These are phyloP conservation scores for Moniliella sp. DNA, from an alignment of 1,284 basidiomycete species.

Conservation along the genomic window DNA sequence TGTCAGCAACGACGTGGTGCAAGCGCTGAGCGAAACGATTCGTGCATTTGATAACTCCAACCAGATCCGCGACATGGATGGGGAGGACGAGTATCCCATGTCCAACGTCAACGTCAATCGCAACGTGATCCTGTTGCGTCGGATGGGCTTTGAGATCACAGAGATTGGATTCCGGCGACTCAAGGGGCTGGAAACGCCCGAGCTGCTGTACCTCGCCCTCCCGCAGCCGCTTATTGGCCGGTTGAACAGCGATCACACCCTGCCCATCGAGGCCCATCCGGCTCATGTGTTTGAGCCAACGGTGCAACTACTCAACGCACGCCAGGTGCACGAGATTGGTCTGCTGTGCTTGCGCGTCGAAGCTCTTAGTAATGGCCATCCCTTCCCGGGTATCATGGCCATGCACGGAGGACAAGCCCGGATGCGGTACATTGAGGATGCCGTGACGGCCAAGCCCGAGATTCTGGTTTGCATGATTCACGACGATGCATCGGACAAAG, in stretches of 20 bases:
- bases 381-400: conserved; percentile 40
- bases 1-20: conserved; percentile 59
- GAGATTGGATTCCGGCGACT: conserved; percentile 71
- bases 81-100: conserved; percentile 30
- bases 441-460: too few species aligned
- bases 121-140: conserved; percentile 48
- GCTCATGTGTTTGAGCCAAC: conserved; percentile 33
- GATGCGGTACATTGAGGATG: too few species aligned
- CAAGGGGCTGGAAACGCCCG: conserved; percentile 61
- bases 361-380: conserved; percentile 48
- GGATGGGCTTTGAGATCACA: conserved; percentile 53
- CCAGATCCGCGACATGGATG: conserved; percentile 7
- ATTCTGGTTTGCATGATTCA: conserved; percentile 20
- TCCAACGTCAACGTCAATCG: conserved; percentile 33
- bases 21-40: conserved; percentile 19
- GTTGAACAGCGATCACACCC: conserved; percentile 38
- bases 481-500: conserved; percentile 29
- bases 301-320: conserved; percentile 48
- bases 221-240: conserved; percentile 56
- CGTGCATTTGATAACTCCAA: conserved; percentile 11
- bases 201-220: conserved; percentile 63
- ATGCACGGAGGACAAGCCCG: too few species aligned
- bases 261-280: conserved; percentile 35
- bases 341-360: conserved; percentile 61
- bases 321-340: conserved; percentile 63